These are phyloP conservation scores for Diplocarpon rosae DNA, from an alignment of 2,329 filamentous ascomycete genomes.

Conservation along the genomic window DNA sequence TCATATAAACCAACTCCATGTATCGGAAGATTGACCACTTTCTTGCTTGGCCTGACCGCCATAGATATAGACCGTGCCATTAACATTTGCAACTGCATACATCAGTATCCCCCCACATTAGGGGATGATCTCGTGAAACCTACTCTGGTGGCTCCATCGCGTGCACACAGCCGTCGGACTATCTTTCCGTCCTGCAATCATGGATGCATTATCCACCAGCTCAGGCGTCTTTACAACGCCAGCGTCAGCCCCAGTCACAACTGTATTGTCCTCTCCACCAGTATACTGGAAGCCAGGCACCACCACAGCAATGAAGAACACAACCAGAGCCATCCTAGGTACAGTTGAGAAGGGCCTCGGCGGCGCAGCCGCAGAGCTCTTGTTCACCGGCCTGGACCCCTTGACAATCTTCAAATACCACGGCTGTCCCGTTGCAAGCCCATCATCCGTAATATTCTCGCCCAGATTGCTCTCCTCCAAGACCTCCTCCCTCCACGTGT, in stretches of 20 bases:
- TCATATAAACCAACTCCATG: conserved; percentile 50
- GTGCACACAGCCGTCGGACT: conserved; percentile 48
- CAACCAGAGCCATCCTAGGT: conserved; percentile 37
- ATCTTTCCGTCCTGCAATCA: conserved; percentile 32
- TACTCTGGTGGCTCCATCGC: conserved; percentile 55
- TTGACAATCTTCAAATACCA: conserved; percentile 18
- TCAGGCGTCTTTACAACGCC: conserved; percentile 31
- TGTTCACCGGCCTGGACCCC: conserved; percentile 30
- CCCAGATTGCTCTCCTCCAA: conserved; percentile 2
- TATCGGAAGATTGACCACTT: conserved; percentile 46
- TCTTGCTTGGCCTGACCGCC: conserved; percentile 54
- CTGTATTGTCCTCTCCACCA: conserved; percentile 32
- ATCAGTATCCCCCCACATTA: conserved; percentile 6
- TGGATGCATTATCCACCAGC: conserved; percentile 23
- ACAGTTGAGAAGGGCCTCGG: conserved; percentile 32
- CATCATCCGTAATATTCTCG: conserved; percentile 1
- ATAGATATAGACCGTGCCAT: conserved; percentile 67
- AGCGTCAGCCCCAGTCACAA: conserved; percentile 36
- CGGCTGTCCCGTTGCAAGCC: not conserved
- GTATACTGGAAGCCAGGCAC: conserved; percentile 34
- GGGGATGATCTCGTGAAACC: conserved; percentile 12
- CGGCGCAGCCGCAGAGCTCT: conserved; percentile 34
- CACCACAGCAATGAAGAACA: conserved; percentile 39
- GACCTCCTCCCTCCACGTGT: not conserved
- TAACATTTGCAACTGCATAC: conserved; percentile 47